Evolutionary conservation across 2,329 filamentous ascomycete species (phyloP), one percentile per base, ranked within the genome.

Genomic region (Venturia aucupariae): DNA sequence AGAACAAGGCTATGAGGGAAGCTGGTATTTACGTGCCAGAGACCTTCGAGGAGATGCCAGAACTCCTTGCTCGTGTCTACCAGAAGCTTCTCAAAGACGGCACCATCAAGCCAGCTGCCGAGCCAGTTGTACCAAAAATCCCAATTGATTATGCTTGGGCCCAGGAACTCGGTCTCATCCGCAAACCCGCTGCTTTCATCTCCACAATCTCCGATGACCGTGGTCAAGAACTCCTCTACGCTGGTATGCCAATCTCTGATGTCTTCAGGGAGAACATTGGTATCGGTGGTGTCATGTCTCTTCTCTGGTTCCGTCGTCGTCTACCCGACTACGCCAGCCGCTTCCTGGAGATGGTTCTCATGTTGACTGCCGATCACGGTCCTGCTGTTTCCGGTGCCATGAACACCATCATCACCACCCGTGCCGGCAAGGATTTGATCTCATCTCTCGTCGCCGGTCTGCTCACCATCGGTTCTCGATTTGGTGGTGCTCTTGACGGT

Each of bases 401-500:
- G 94, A 99, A 99, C 88, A 99, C 94, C 77, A 99, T 99, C 78
- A 97, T 99, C 78, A 99, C 94, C 68, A 99, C 94, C 66, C 90
- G 94, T 90, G 94, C 94, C 68, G 94, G 94, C 78, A 99, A 99
- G 85, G 94, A 99, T 77, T 82, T 99, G 71, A 97, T 99, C 82
- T 92, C 88, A 73, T 90, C 94, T 60, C 85, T 99, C 68, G 94
- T 99, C 65, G 90, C 90, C 72, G 94, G 94, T 91, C 90, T 99
- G 64, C 83, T 99, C 75, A 99, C 94, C 72, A 99, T 99, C 73
- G 94, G 94, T 75, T 97, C 93, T 66, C 90, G 94, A 68, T 99
- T 99, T 78, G 94, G 94, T 86, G 94, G 94, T 87, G 94, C 94
- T 69, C 88, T 97, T 68, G 94, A 99, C 75, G 94, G 94, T 72